Conservation (phyloP, 495 filamentous ascomycete species). For the Aspergillus biplanus region DNA sequence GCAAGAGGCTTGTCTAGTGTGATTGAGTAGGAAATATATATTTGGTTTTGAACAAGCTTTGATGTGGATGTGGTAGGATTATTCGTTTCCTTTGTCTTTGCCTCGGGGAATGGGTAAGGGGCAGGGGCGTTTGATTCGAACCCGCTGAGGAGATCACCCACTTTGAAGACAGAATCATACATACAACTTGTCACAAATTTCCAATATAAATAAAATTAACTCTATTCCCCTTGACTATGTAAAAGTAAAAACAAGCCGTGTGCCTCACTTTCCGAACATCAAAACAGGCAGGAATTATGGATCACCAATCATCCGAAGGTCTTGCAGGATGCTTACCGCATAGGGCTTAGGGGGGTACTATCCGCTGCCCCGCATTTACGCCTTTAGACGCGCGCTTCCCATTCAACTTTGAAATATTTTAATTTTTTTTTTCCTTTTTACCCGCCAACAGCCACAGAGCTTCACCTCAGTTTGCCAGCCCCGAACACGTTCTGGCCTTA, state of each 20-base stretch:
- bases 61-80: not conserved
- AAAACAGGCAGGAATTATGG: not conserved
- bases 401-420: not conserved
- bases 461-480: not conserved
- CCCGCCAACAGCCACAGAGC: not conserved
- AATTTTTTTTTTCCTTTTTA: slow-evolving; percentile 16
- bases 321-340: slow-evolving; percentile 4
- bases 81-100: no score
- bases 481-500: no score
- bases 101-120: no score
- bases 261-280: no score
- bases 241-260: no score
- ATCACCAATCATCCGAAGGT: not conserved
- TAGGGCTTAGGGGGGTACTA: slow-evolving; percentile 2
- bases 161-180: no score
- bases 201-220: no score
- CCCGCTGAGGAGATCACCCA: no score
- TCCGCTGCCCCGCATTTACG: slow-evolving; percentile 21
- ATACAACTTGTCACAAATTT: no score
- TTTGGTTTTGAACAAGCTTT: slow-evolving; percentile 12
- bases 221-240: no score
- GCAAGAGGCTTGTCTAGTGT: slow-evolving; percentile 16
- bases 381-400: slow-evolving; percentile 22
- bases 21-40: slow-evolving; percentile 27
- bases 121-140: no score